Percentiles rank a stretch among this genome's conserved stretches.
phyloP scores from a whole-genome alignment of 2,329 filamentous ascomycete species.

The Aureobasidium leucospermi region DNA sequence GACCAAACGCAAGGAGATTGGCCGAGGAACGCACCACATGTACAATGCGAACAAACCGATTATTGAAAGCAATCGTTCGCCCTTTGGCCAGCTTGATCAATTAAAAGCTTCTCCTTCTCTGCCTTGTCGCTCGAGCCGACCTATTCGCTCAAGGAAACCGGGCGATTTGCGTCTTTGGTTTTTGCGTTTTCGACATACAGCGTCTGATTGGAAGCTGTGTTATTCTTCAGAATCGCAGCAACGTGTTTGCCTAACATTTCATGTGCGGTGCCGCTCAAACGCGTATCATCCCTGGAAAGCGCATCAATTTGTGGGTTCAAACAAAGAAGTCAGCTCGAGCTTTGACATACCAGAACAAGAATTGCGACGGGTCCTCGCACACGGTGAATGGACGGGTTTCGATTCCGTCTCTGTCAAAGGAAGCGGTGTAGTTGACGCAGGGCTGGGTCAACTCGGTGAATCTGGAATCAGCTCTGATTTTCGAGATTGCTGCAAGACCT shows the following conservation, averaged over 20 bases:
- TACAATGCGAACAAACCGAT: conserved; percentile 24
- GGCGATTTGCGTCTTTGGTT: neutral
- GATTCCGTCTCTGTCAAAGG: neutral
- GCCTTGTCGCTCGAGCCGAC: neutral
- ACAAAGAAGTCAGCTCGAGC: conserved; percentile 9
- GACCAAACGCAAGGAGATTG: conserved; percentile 25
- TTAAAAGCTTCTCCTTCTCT: neutral
- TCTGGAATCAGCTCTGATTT: neutral
- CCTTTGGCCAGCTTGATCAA: neutral
- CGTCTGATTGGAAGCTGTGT: neutral
- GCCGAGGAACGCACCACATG: conserved; percentile 23
- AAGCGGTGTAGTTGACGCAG: conserved; percentile 14
- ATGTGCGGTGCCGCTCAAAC: conserved; percentile 15
- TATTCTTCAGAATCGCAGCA: neutral
- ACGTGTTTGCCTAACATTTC: conserved; percentile 13
- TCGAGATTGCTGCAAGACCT: neutral
- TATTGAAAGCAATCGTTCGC: conserved; percentile 6
- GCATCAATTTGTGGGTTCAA: neutral
- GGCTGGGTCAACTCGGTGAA: conserved; percentile 8
- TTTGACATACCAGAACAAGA: conserved; percentile 15
- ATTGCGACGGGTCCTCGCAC: conserved; percentile 10
- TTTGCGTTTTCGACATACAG: neutral
- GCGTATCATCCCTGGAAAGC: conserved; percentile 12
- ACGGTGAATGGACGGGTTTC: conserved; percentile 1
- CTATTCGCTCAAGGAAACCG: neutral